Percentiles rank a stretch among this genome's conserved stretches.
phyloP scores from a whole-genome alignment of 116 monocot species.

The Cymodocea nodosa region DNA sequence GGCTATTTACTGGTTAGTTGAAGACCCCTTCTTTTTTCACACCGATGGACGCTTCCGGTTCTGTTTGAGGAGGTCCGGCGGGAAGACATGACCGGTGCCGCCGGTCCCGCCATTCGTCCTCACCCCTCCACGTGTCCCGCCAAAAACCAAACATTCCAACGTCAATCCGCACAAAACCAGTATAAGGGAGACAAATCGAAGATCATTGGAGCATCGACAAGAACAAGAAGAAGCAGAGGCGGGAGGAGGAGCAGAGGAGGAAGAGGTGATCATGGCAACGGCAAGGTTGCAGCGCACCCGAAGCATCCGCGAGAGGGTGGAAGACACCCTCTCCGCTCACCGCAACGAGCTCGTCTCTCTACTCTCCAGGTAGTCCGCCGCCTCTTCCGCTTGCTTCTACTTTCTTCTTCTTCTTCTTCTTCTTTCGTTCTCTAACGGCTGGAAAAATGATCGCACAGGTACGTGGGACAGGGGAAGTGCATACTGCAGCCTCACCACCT shows the following conservation, averaged over 20 bases:
- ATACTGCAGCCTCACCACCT: conserved; percentile 90
- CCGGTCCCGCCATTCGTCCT: background rate
- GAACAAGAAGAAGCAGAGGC: too few relatives aligned
- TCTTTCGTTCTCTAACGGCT: background rate
- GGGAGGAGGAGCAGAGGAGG: background rate
- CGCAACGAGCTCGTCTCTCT: conserved; percentile 90
- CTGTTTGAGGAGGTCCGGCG: background rate
- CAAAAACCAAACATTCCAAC: background rate
- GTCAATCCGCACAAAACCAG: background rate
- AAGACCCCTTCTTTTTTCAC: too few relatives aligned
- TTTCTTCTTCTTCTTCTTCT: background rate
- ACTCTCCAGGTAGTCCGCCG: conserved; percentile 41
- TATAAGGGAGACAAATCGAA: background rate
- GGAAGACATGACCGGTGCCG: background rate
- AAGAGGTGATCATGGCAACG: conserved; percentile 26
- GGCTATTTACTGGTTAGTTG: too few relatives aligned
- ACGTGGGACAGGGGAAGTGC: conserved; percentile 69
- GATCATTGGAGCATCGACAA: too few relatives aligned
- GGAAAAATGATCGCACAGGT: conserved; percentile 20
- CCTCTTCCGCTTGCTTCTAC: background rate
- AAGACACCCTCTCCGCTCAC: conserved; percentile 77
- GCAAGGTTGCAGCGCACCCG: conserved; percentile 41
- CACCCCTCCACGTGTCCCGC: background rate
- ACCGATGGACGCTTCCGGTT: too few relatives aligned
- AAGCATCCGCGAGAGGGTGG: conserved; percentile 77